Conservation (phyloP, 2,329 filamentous ascomycete genomes). For the Diplodia intermedia region DNA sequence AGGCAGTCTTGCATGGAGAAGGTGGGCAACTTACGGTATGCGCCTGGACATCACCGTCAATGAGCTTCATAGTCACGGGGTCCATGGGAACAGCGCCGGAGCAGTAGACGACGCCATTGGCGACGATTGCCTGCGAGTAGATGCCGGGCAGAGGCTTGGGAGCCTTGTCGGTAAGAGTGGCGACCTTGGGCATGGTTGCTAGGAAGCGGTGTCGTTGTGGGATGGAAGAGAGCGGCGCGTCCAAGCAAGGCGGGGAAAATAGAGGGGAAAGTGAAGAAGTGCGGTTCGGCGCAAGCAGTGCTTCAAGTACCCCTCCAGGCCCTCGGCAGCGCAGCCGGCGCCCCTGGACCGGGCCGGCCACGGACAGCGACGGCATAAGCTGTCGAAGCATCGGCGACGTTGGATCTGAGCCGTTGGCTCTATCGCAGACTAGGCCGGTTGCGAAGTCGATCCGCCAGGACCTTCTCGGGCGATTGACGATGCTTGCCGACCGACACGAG, state of each 20-base stretch:
- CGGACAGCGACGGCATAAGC: neutral
- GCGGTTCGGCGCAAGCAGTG: neutral
- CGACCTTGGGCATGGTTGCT: constrained; percentile 25
- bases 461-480: constrained; percentile 17
- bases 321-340: constrained; percentile 1
- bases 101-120: constrained; percentile 32
- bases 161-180: constrained; percentile 31
- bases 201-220: neutral
- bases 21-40: constrained; percentile 17
- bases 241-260: neutral
- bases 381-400: constrained; percentile 19
- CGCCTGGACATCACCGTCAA: constrained; percentile 28
- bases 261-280: neutral
- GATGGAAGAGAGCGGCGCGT: neutral
- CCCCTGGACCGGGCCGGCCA: constrained; percentile 5
- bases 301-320: constrained; percentile 16
- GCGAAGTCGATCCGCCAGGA: constrained; percentile 16
- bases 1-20: neutral
- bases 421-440: constrained; percentile 26
- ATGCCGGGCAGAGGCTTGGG: constrained; percentile 30
- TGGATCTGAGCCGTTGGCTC: constrained; percentile 23
- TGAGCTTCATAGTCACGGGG: constrained; percentile 26
- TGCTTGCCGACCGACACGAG: constrained; percentile 5
- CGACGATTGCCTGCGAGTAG: constrained; percentile 31
- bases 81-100: constrained; percentile 27